Evolutionary conservation across 2,329 filamentous ascomycete species (phyloP).

Genomic region (Diaporthe ampelina): DNA sequence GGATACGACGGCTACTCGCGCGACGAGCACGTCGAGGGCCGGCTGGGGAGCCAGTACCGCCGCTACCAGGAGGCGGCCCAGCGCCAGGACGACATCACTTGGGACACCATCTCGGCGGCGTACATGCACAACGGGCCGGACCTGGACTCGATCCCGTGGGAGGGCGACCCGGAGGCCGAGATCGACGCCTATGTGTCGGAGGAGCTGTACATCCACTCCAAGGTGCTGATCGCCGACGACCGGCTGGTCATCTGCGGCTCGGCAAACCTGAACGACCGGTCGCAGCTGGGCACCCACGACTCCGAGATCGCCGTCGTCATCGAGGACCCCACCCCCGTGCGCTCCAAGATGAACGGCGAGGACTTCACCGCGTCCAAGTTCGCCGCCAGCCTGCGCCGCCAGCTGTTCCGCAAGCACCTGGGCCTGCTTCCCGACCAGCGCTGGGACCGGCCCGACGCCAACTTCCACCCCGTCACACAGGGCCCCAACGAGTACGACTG

Average conservation of each 20-base stretch:
- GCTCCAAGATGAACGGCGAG: conserved; percentile 80
- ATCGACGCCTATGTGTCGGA: conserved; percentile 93
- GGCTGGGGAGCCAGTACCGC: conserved; percentile 66
- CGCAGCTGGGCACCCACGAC: conserved; percentile 91
- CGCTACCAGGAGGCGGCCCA: conserved; percentile 80
- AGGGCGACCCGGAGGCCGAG: conserved; percentile 81
- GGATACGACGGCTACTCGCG: conserved; percentile 57
- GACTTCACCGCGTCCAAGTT: conserved; percentile 81
- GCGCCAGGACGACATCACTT: conserved; percentile 67
- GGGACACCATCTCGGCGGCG: conserved; percentile 83
- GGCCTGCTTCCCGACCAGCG: conserved; percentile 83
- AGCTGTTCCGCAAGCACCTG: conserved; percentile 92
- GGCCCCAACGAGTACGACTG: conserved; percentile 82
- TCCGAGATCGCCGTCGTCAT: conserved; percentile 92
- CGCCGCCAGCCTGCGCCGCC: conserved; percentile 83
- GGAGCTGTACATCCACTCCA: conserved; percentile 95
- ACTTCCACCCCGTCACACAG: conserved; percentile 81
- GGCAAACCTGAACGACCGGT: conserved; percentile 92
- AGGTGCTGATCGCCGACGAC: conserved; percentile 91
- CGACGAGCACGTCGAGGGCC: conserved; percentile 48
- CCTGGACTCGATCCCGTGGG: conserved; percentile 77
- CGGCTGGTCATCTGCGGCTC: conserved; percentile 86
- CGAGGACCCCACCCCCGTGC: conserved; percentile 80
- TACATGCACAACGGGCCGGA: conserved; percentile 86
- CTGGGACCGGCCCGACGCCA: conserved; percentile 76